phyloP scores from a whole-genome alignment of 2,329 filamentous ascomycete species.

The Colletotrichum sansevieriae region DNA sequence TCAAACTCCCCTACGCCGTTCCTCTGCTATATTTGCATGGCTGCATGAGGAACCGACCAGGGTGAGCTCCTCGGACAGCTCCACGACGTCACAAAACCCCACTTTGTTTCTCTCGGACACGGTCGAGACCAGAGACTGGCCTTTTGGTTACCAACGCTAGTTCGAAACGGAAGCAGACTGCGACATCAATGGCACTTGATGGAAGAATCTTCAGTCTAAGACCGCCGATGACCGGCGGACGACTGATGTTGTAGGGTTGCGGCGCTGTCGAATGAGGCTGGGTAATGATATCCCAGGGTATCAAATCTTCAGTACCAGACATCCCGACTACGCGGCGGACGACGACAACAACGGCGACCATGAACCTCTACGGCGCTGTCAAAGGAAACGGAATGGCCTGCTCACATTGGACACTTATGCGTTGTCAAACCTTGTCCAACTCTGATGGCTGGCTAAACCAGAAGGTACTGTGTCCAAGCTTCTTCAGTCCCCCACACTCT shows the following conservation, averaged over 20 bases:
- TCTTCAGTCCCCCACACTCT: constrained; percentile 8
- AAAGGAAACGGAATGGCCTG: neutral
- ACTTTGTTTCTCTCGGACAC: constrained; percentile 13
- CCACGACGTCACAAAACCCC: constrained; percentile 28
- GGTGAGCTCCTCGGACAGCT: neutral
- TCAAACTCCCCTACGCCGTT: constrained; percentile 1
- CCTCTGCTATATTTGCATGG: constrained; percentile 13
- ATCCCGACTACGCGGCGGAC: too few species aligned
- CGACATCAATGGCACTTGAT: constrained; percentile 4
- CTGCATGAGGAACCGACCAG: constrained; percentile 15
- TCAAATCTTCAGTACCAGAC: constrained; percentile 10
- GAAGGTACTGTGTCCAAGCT: constrained; percentile 7
- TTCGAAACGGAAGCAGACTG: constrained; percentile 13
- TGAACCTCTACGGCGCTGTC: neutral
- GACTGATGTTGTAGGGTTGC: neutral
- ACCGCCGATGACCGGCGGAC: constrained; percentile 19
- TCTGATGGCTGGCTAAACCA: constrained; percentile 1
- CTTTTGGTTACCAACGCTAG: constrained; percentile 10
- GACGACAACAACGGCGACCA: too few species aligned
- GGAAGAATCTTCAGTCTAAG: neutral
- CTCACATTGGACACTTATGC: constrained; percentile 8
- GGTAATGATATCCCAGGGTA: neutral
- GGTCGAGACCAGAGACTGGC: constrained; percentile 8
- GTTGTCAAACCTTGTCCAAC: constrained; percentile 18
- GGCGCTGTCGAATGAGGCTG: neutral